phyloP scores from a whole-genome alignment of 2,329 filamentous ascomycete species.

The Aureobasidium lini region DNA sequence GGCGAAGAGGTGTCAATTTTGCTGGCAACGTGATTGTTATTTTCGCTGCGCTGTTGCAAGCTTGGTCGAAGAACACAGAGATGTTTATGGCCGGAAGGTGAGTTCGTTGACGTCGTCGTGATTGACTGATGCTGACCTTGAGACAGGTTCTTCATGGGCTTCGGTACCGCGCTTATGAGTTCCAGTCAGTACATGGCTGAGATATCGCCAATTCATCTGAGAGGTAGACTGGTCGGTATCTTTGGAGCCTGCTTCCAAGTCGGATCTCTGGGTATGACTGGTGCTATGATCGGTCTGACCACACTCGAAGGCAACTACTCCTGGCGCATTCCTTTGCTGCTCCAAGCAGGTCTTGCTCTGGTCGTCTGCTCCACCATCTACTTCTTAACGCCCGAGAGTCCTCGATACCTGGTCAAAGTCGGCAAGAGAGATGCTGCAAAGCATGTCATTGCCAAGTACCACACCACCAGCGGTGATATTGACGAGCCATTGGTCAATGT shows the following conservation, averaged over 20 bases:
- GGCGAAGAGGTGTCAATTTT: conserved; percentile 44
- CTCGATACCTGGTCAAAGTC: conserved; percentile 1
- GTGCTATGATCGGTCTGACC: conserved; percentile 37
- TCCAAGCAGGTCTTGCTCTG: not conserved
- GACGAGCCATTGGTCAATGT: conserved; percentile 37
- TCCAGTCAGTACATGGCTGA: conserved; percentile 35
- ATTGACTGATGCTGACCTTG: not conserved
- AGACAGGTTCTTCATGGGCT: conserved; percentile 30
- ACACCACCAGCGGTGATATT: conserved; percentile 34
- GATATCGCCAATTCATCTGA: conserved; percentile 26
- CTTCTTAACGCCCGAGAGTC: conserved; percentile 7
- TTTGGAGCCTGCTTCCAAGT: conserved; percentile 43
- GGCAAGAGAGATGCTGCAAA: conserved; percentile 4
- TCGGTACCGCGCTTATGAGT: conserved; percentile 32
- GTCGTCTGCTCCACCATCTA: conserved; percentile 38
- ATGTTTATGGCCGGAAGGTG: conserved; percentile 31
- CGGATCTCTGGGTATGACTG: conserved; percentile 36
- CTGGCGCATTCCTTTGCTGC: conserved; percentile 5
- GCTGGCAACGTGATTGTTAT: conserved; percentile 40
- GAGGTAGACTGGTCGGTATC: conserved; percentile 40
- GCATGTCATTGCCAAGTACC: conserved; percentile 32
- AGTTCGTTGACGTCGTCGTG: too few relatives aligned
- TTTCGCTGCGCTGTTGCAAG: conserved; percentile 36
- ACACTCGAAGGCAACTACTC: conserved; percentile 24
- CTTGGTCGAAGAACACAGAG: conserved; percentile 20